Conservation (phyloP, 352 stramenopile genomes). For the Phytophthora vignae region DNA sequence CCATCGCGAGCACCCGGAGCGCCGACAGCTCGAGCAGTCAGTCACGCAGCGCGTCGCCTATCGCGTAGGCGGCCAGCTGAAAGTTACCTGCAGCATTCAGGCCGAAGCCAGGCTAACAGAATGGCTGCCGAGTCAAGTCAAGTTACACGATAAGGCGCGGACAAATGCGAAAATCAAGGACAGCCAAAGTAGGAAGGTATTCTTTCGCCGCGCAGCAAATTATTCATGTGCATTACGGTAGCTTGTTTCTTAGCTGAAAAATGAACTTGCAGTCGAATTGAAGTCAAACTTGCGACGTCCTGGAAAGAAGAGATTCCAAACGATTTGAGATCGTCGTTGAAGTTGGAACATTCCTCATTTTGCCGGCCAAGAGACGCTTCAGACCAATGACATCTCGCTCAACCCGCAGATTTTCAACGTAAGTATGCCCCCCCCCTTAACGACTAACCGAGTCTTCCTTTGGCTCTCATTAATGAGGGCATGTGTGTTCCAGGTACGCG, state of each 20-base stretch:
- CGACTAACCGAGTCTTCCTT: not conserved
- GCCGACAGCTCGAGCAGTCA: constrained; percentile 24
- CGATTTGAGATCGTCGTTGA: not conserved
- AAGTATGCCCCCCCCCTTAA: not conserved
- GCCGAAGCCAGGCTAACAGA: not conserved
- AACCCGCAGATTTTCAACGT: constrained; percentile 14
- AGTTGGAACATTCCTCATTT: constrained; percentile 10
- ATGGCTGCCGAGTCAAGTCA: not conserved
- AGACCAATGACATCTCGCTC: constrained; percentile 11
- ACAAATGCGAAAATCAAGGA: not conserved
- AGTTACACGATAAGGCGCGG: not conserved
- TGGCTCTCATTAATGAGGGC: not conserved
- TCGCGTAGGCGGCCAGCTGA: constrained; percentile 2
- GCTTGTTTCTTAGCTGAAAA: constrained; percentile 10
- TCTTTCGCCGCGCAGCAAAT: constrained; percentile 9
- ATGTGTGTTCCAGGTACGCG: constrained; percentile 13
- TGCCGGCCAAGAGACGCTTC: constrained; percentile 11
- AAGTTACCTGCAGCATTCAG: not conserved
- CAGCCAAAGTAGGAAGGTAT: too few relatives aligned
- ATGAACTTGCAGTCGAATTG: constrained; percentile 13
- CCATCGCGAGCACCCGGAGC: constrained; percentile 31
- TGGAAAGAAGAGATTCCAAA: not conserved
- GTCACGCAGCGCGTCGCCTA: constrained; percentile 12
- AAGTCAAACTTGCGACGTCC: not conserved
- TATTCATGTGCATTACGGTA: constrained; percentile 12